A percentile compares a stretch with the other conserved stretches of the same genome.
Evolutionary conservation across 768 basidiomycete genomes (phyloP).

Genomic region (Phaffia australis): DNA sequence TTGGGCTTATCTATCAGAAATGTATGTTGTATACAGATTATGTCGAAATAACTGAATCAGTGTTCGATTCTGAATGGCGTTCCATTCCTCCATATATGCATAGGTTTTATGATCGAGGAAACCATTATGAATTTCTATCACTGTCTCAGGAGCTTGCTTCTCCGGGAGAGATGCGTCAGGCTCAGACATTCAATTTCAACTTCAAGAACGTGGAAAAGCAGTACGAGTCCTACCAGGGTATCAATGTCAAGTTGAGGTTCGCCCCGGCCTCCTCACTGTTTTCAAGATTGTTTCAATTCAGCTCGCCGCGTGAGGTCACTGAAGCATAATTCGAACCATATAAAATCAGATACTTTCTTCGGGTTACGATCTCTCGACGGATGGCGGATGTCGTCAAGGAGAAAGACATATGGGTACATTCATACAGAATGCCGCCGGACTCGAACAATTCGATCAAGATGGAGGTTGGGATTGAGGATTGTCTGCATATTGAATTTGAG

Average conservation of each 20-base stretch:
- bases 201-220: constrained; percentile 99
- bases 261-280: constrained; percentile 30
- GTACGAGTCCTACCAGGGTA: constrained; percentile 93
- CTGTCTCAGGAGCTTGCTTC: constrained; percentile 88
- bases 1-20: background rate
- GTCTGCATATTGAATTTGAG: constrained; percentile 96
- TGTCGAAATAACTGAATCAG: background rate
- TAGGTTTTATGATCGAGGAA: constrained; percentile 88
- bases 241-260: constrained; percentile 92
- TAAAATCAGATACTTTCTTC: constrained; percentile 66
- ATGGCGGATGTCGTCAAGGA: constrained; percentile 92
- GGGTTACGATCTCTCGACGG: constrained; percentile 77
- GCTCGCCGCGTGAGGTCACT: background rate
- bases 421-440: constrained; percentile 96
- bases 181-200: constrained; percentile 88
- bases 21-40: background rate
- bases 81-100: background rate
- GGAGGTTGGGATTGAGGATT: constrained; percentile 99
- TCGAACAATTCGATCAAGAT: constrained; percentile 98
- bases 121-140: constrained; percentile 95
- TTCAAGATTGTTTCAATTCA: background rate
- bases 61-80: too few relatives aligned
- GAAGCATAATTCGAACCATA: background rate
- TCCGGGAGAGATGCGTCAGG: constrained; percentile 92
- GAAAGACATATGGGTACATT: constrained; percentile 93